Evolutionary conservation across 768 basidiomycete genomes (phyloP).

Genomic region (Pulveroboletus ravenelii): DNA sequence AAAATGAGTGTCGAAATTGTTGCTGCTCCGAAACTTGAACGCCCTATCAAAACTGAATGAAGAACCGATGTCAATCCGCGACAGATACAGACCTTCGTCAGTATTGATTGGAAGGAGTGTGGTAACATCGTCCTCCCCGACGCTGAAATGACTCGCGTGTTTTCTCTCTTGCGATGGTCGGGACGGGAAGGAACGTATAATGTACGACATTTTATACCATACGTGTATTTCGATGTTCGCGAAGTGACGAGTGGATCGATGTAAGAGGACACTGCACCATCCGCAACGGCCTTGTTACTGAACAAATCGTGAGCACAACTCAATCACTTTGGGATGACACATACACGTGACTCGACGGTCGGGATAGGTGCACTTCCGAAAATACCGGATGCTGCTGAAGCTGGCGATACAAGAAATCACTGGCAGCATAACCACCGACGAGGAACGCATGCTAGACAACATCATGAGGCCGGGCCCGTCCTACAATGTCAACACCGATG

Average conservation of each 20-base stretch:
- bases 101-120: constrained; percentile 34
- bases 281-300: constrained; percentile 47
- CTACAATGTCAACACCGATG: no score
- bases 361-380: constrained; percentile 37
- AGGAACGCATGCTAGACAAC: constrained; percentile 36
- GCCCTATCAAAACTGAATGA: neutral
- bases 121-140: constrained; percentile 31
- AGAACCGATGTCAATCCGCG: no score
- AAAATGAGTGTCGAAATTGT: constrained; percentile 16
- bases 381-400: constrained; percentile 36
- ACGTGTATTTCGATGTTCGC: constrained; percentile 40
- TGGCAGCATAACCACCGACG: constrained; percentile 49
- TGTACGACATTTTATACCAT: constrained; percentile 30
- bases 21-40: constrained; percentile 16
- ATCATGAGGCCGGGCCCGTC: neutral
- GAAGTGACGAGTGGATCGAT: constrained; percentile 44
- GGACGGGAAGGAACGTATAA: constrained; percentile 24
- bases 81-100: constrained; percentile 26
- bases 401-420: constrained; percentile 40
- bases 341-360: constrained; percentile 50
- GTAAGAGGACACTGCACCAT: constrained; percentile 39
- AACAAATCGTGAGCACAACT: neutral
- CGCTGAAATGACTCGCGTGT: constrained; percentile 13
- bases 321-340: constrained; percentile 5
- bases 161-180: constrained; percentile 36